Evolutionary conservation across 768 basidiomycete species (phyloP), one percentile per base, ranked within the genome.

Genomic region (Galerina sulciceps): DNA sequence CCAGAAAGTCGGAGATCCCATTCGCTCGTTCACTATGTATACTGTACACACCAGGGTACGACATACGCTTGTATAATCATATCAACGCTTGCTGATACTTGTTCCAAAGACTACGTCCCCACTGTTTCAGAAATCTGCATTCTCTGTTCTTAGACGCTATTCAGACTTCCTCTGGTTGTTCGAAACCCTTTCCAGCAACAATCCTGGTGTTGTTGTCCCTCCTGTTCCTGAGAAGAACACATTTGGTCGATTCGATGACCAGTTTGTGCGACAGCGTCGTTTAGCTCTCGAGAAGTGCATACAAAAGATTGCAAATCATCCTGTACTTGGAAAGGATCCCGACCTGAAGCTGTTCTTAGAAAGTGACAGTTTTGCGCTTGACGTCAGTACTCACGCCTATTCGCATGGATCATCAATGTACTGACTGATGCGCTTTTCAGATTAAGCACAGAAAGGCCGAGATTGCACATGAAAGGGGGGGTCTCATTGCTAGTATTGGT

Each of bases 81-180:
- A n/a, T 37, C 53, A 57, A 49, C 41, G 56, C 51, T 48, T 52
- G 20, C 35, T 44, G 37, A 53, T 31, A 42, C 15, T 44, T 15
- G 20, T 46, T 31, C 26, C 43, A 17, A 63, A 93, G 90, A 97
- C 95, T 0, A 93, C 89, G 6, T 96, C 94, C 3, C 88, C 92
- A 0, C 75, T 89, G 22, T 99, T 84, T 75, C 85, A 87, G 63
- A 93, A 92, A 78, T 84, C 88, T 1, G 78, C 86, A 1, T 96
- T 97, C 72, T 96, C 95, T 2, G 97, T 98, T 51, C 86, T 99
- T 1, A 85, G 97, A n/a, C 88, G 97, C 34, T 99, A 97, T 74
- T 94, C 93, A 6, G 96, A 99, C 73, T 99, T 99, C 67, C 83
- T 98, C 17, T 99, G 97, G 97, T 75, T 99, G 1, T 97, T 93